Base-by-base conservation (phyloP, 345 rosid species). In the Barbarea vulgaris region DNA sequence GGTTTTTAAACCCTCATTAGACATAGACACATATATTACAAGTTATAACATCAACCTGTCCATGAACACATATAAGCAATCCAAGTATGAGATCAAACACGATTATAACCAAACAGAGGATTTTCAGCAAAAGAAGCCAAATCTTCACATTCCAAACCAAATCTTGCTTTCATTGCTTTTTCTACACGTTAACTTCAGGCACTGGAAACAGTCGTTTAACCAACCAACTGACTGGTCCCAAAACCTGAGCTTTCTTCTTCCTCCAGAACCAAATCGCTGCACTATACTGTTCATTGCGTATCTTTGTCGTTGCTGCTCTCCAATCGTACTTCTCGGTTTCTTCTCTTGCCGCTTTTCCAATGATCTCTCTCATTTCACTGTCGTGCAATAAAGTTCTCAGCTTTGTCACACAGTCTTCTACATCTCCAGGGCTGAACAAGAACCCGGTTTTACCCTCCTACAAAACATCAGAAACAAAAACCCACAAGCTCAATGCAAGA, bases 181-280 rank as follows among this genome's bases (percentile, higher is more conserved):
- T 15, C 72, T 71, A 77, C 17, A 53, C 58, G 59, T 77, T 81
- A 24, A 78, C 77, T 77, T 89, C 88, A 0, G 93, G 88, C 0
- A 93, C 81, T 0, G 93, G 94, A 74, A 89, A 95, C 57, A 92
- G 25, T 18, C 87, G 77, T 76, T 85, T 85, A 17, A 77, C 77
- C 55, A 95, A 78, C 98, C 96, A 92, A 37, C 83, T 89, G 42
- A 95, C 2, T 10, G 98, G 99, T 69, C 94, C 85, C 14, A 83
- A 68, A n/a, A 92, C 81, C 83, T 88, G 84, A 6, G 86, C 85
- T 80, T 90, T 88, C 77, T 89, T 88, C 86, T 84, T 85, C 75
- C 88, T 81, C 99, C 99, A 95, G 87, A 92, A 95, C 98, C 97
- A 90, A 48, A 95, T 95, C 44, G 99, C 99, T 11, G 94, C 97